These are phyloP conservation scores for Psilocybe tampanensis DNA, from an alignment of 768 basidiomycete species.

Conservation along the genomic window DNA sequence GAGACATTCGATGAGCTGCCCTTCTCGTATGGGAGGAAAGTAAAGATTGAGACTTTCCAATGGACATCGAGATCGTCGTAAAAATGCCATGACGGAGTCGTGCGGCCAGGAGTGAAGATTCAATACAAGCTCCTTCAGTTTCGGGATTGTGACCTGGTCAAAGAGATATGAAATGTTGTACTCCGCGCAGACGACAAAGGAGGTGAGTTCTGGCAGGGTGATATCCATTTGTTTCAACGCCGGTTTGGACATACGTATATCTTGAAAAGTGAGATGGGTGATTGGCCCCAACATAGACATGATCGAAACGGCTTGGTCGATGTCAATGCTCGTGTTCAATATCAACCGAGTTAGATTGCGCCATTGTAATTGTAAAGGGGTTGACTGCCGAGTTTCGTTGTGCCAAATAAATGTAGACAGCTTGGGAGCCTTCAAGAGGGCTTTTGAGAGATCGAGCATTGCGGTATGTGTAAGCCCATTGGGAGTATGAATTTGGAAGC, in stretches of 20 bases:
- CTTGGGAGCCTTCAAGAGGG: constrained; percentile 11
- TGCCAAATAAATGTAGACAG: constrained; percentile 21
- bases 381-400: constrained; percentile 7
- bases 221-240: constrained; percentile 4
- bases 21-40: constrained; percentile 17
- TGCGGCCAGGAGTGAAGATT: constrained; percentile 19
- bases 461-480: constrained; percentile 8
- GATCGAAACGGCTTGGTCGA: constrained; percentile 18
- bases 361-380: constrained; percentile 18
- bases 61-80: constrained; percentile 22
- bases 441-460: constrained; percentile 10
- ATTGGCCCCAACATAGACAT: constrained; percentile 11
- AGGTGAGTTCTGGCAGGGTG: constrained; percentile 14
- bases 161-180: constrained; percentile 8
- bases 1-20: constrained; percentile 21
- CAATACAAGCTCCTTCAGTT: constrained; percentile 17
- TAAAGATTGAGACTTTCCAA: constrained; percentile 24
- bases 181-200: constrained; percentile 13
- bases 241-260: constrained; percentile 7
- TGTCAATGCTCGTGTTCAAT: constrained; percentile 13
- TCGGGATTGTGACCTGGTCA: constrained; percentile 14
- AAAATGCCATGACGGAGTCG: constrained; percentile 7
- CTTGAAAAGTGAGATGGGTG: constrained; percentile 15
- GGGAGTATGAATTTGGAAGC: constrained; percentile 15
- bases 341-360: constrained; percentile 15